Evolutionary conservation across 805 yeast genomes (phyloP), one percentile per base, ranked within the genome.

Genomic region (Geotrichum ghanense): DNA sequence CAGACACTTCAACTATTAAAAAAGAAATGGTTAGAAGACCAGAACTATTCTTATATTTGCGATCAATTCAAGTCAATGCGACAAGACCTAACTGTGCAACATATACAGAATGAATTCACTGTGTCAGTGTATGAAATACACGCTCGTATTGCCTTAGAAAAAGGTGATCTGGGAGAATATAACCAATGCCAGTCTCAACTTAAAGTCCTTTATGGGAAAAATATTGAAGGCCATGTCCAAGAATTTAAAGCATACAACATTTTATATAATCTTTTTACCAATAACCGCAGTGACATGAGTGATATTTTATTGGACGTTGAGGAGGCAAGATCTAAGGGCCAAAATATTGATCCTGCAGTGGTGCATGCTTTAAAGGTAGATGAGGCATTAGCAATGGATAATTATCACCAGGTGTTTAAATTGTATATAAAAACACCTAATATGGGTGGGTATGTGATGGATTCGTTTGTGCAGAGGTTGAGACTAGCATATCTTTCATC

Each of bases 61-160:
- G 92, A 86, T 61, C 98, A 90, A 64, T 76, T 90, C 59, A 90
- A 89, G 64, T 84, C 97, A 0, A 73, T 92, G 50, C 72, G 98
- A 55, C 98, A 90, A 64, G 98, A 90, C 65, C 65, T 90, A 52
- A 84, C 94, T 2, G 97, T 90, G 7, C 98, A 90, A 65, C 83
- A 83, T 58, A 80, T 90, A 41, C 81, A 81, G 56, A 78, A 78
- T 56, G 79, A 75, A 41, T 84, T 92, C 59, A 76, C 96, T 0
- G 75, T 87, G 3, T 59, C 66, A 46, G 95, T 87, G 0, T 90
- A 92, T 62, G 92, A 87, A 62, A 73, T 79, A 2, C 95, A 90
- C 63, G 92, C 92, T 3, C 75, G 88, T 43, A 68, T 89, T n/a
- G 95, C 97, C 0, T 72, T 90, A 34, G 83, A 79, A 54, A 80